Evolutionary conservation across 2,329 filamentous ascomycete genomes (phyloP).

Genomic region (Fusarium dlaminii): DNA sequence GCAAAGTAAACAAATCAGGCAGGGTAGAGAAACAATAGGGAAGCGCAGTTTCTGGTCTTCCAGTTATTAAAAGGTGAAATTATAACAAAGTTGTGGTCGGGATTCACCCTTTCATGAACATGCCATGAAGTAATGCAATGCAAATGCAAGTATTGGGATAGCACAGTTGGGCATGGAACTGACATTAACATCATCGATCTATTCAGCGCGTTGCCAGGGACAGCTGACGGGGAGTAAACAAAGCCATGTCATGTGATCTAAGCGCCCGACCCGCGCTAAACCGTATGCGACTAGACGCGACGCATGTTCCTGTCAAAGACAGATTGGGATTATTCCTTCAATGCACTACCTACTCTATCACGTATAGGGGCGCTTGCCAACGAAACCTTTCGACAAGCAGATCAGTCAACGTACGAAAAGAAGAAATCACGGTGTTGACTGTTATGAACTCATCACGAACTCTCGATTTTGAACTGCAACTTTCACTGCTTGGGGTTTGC

Average conservation of each 20-base stretch:
- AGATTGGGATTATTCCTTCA: background rate
- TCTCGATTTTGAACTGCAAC: background rate
- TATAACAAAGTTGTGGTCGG: constrained; percentile 38
- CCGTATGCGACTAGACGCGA: constrained; percentile 18
- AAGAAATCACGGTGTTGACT: background rate
- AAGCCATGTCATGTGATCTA: constrained; percentile 38
- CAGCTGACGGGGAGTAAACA: constrained; percentile 42
- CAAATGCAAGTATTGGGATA: constrained; percentile 33
- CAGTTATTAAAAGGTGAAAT: constrained; percentile 21
- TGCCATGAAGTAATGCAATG: constrained; percentile 40
- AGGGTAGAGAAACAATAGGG: constrained; percentile 2
- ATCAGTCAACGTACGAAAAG: background rate
- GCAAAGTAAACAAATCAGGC: constrained; percentile 41
- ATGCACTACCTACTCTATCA: background rate
- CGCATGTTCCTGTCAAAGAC: constrained; percentile 12
- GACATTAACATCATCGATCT: constrained; percentile 34
- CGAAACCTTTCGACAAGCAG: background rate
- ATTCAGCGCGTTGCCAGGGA: constrained; percentile 42
- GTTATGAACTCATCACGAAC: background rate
- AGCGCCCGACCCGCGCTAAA: constrained; percentile 8
- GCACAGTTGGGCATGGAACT: constrained; percentile 19
- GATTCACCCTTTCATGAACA: constrained; percentile 38
- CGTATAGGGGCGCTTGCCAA: constrained; percentile 5
- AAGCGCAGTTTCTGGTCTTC: constrained; percentile 1
- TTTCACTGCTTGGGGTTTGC: background rate